These are phyloP conservation scores for Saksenaea vasiformis DNA, from an alignment of 371 early-diverging fungal genomes.

Conservation along the genomic window DNA sequence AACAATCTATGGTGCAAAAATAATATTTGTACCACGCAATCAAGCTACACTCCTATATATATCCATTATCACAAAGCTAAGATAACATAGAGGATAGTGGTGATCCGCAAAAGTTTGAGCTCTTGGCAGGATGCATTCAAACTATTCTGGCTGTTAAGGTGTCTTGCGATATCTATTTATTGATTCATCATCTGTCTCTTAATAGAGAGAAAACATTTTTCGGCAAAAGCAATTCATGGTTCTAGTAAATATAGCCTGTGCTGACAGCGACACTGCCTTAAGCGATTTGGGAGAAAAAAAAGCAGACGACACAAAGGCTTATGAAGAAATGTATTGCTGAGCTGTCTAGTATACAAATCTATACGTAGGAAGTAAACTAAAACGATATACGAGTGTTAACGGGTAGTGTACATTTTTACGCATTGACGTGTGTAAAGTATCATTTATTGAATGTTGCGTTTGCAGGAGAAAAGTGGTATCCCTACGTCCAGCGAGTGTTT, in stretches of 20 bases:
- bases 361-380: too few species aligned
- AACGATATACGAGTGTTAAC: too few species aligned
- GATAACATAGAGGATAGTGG: neutral
- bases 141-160: slow-evolving; percentile 1
- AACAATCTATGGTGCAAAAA: neutral
- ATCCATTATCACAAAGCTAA: neutral
- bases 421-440: too few species aligned
- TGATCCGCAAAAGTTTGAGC: neutral
- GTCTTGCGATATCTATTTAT: neutral
- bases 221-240: neutral
- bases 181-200: neutral
- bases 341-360: neutral
- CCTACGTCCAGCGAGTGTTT: too few species aligned
- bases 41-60: neutral
- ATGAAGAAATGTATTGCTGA: neutral
- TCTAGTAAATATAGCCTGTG: neutral
- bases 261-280: neutral
- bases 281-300: neutral
- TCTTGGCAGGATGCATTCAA: neutral
- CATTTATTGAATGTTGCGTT: too few species aligned
- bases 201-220: neutral
- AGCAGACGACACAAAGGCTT: neutral
- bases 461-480: too few species aligned
- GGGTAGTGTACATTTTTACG: too few species aligned
- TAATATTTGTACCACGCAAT: slow-evolving; percentile 1